Percentiles rank a stretch among this genome's conserved stretches.
Conservation (phyloP, 2,329 filamentous ascomycete genomes). For the Scortechinia acanthostroma region DNA sequence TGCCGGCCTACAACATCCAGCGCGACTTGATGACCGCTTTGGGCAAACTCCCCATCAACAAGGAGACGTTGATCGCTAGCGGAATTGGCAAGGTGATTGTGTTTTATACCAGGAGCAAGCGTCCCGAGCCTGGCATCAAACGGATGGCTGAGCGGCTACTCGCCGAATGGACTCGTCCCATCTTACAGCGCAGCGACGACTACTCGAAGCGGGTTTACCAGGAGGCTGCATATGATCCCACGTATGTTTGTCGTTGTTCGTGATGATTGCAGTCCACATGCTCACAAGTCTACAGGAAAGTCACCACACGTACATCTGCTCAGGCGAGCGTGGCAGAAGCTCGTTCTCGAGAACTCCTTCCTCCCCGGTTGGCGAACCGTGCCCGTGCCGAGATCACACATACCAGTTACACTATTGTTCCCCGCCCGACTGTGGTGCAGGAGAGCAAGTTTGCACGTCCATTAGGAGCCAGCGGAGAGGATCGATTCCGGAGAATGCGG, state of each 20-base stretch:
- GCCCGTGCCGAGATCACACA: constrained; percentile 50
- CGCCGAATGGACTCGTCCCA: constrained; percentile 90
- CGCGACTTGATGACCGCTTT: constrained; percentile 83
- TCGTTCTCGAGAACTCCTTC: constrained; percentile 40
- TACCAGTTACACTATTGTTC: constrained; percentile 54
- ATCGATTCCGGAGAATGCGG: constrained; percentile 36
- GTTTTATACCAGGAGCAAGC: constrained; percentile 94
- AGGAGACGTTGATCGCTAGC: constrained; percentile 81
- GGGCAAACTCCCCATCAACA: constrained; percentile 76
- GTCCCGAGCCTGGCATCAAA: constrained; percentile 82
- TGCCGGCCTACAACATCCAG: constrained; percentile 96
- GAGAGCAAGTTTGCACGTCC: constrained; percentile 34
- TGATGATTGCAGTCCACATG: constrained; percentile 2
- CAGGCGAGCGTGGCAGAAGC: constrained; percentile 34
- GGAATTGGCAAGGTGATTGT: constrained; percentile 93
- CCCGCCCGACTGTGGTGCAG: constrained; percentile 41
- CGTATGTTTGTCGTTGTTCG: constrained; percentile 20
- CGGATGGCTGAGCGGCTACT: constrained; percentile 86
- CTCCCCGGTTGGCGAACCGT: constrained; percentile 43
- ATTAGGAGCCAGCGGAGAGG: constrained; percentile 33
- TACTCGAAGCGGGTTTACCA: constrained; percentile 70
- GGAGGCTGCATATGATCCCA: constrained; percentile 51
- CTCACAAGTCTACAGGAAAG: constrained; percentile 17
- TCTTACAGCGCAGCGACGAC: constrained; percentile 87
- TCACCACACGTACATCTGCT: constrained; percentile 19